A percentile compares a stretch with the other conserved stretches of the same genome.
Evolutionary conservation across 129 eudicot species (phyloP).

Genomic region (Dittrichia graveolens): DNA sequence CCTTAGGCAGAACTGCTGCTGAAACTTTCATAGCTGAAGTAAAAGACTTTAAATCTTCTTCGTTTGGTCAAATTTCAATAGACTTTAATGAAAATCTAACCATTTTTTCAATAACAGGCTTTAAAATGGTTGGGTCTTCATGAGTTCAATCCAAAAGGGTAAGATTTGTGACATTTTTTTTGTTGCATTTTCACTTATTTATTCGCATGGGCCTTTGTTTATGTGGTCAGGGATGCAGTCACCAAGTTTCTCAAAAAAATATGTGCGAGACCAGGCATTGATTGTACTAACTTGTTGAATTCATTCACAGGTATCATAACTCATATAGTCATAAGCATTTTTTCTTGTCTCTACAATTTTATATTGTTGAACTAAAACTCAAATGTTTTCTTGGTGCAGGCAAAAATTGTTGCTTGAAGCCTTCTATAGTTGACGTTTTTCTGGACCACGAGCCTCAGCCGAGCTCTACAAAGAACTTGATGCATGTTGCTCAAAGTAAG

Average conservation of each 20-base stretch:
- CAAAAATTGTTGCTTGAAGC: slow-evolving; percentile 69
- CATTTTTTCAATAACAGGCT: slow-evolving; percentile 33
- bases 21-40: slow-evolving; percentile 57
- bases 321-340: neutral
- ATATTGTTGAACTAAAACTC: slow-evolving; percentile 6
- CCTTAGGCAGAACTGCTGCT: slow-evolving; percentile 56
- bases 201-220: slow-evolving; percentile 8
- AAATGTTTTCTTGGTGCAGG: slow-evolving; percentile 34
- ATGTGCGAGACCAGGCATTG: slow-evolving; percentile 49
- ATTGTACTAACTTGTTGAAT: slow-evolving; percentile 61
- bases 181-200: neutral
- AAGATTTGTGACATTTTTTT: slow-evolving; percentile 22
- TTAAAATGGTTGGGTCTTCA: slow-evolving; percentile 61
- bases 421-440: slow-evolving; percentile 49
- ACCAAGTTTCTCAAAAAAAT: slow-evolving; percentile 46
- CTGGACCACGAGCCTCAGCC: slow-evolving; percentile 76
- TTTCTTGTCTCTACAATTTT: neutral
- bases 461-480: slow-evolving; percentile 73
- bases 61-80: slow-evolving; percentile 6
- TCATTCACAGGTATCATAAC: slow-evolving; percentile 58
- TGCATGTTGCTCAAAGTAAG: slow-evolving; percentile 83
- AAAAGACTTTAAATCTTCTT: slow-evolving; percentile 6
- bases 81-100: slow-evolving; percentile 12
- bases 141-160: slow-evolving; percentile 72
- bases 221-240: slow-evolving; percentile 50